Evolutionary conservation across 805 yeast species (phyloP).

Genomic region (Danielia reshetovae): DNA sequence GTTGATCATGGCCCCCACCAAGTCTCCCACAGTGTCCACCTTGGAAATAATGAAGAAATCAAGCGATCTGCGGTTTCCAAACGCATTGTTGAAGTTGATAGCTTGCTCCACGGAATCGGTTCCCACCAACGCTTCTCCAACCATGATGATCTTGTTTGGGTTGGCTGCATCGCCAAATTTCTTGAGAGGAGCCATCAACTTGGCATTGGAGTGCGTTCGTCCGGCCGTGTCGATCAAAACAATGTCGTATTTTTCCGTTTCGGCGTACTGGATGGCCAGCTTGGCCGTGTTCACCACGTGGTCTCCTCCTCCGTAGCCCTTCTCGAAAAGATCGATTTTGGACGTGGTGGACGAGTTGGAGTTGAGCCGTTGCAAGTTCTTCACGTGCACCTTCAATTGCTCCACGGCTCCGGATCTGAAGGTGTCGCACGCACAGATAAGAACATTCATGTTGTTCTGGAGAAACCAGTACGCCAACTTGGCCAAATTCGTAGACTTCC

Average conservation of each 20-base stretch:
- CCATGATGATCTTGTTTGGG: constrained; percentile 97
- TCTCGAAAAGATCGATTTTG: constrained; percentile 77
- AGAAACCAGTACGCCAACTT: constrained; percentile 93
- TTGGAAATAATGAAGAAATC: constrained; percentile 92
- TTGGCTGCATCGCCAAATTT: constrained; percentile 93
- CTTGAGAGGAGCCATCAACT: constrained; percentile 91
- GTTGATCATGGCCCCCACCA: constrained; percentile 94
- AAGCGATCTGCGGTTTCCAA: constrained; percentile 74
- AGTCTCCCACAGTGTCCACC: constrained; percentile 96
- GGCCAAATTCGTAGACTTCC: constrained; percentile 92
- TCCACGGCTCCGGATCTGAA: constrained; percentile 99
- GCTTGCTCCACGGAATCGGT: constrained; percentile 97
- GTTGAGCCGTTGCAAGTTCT: constrained; percentile 69
- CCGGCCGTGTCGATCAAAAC: constrained; percentile 97
- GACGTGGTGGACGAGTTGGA: constrained; percentile 34
- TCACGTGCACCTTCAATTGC: constrained; percentile 90
- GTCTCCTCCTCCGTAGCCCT: constrained; percentile 96
- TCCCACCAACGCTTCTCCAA: constrained; percentile 96
- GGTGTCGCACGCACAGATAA: constrained; percentile 96
- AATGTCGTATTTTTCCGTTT: constrained; percentile 67
- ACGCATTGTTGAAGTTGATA: constrained; percentile 85
- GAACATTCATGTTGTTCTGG: constrained; percentile 80
- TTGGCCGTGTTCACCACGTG: constrained; percentile 89
- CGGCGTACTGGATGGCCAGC: constrained; percentile 81
- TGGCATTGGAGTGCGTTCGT: constrained; percentile 90